phyloP scores from a whole-genome alignment of 495 filamentous ascomycete genomes.

The Hypomontagnella submonticulosa region DNA sequence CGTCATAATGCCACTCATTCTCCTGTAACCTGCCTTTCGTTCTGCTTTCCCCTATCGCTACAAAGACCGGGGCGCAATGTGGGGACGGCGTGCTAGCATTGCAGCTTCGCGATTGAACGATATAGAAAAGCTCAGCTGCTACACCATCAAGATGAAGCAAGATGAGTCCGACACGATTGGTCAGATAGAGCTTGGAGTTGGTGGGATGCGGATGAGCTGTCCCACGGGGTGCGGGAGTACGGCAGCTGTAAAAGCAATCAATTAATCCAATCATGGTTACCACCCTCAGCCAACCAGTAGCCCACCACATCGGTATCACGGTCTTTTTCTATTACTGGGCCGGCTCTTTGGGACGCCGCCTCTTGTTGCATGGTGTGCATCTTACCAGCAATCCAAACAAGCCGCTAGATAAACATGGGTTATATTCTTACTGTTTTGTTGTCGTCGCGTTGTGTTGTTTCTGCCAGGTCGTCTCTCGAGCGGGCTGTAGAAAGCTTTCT shows the following conservation, averaged over 20 bases:
- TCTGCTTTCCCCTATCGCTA: slow-evolving; percentile 1
- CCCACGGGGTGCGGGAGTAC: slow-evolving; percentile 44
- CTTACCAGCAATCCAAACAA: slow-evolving; percentile 22
- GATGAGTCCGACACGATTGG: slow-evolving; percentile 38
- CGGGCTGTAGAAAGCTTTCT: slow-evolving; percentile 14
- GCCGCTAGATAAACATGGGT: slow-evolving; percentile 16
- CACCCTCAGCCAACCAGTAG: slow-evolving; percentile 27
- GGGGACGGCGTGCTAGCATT: slow-evolving; percentile 18
- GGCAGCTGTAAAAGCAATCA: slow-evolving; percentile 42
- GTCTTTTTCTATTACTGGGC: slow-evolving; percentile 32
- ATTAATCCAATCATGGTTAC: slow-evolving; percentile 37
- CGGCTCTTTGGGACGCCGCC: slow-evolving; percentile 39
- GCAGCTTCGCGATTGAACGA: slow-evolving; percentile 31
- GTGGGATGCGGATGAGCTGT: slow-evolving; percentile 44
- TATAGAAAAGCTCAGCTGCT: slow-evolving; percentile 26
- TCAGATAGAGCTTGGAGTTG: slow-evolving; percentile 28
- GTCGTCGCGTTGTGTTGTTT: slow-evolving; percentile 24
- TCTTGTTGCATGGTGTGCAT: slow-evolving; percentile 35
- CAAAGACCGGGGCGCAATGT: slow-evolving; percentile 8
- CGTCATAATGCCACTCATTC: slow-evolving; percentile 21
- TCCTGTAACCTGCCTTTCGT: slow-evolving; percentile 1
- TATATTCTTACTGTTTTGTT: slow-evolving; percentile 23
- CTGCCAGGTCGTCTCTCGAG: slow-evolving; percentile 14
- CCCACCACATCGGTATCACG: slow-evolving; percentile 41
- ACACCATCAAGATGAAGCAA: slow-evolving; percentile 44